A percentile compares a stretch with the other conserved stretches of the same genome.
These are phyloP conservation scores for Blastosporella zonata DNA, from an alignment of 1,284 basidiomycete species.

Conservation along the genomic window DNA sequence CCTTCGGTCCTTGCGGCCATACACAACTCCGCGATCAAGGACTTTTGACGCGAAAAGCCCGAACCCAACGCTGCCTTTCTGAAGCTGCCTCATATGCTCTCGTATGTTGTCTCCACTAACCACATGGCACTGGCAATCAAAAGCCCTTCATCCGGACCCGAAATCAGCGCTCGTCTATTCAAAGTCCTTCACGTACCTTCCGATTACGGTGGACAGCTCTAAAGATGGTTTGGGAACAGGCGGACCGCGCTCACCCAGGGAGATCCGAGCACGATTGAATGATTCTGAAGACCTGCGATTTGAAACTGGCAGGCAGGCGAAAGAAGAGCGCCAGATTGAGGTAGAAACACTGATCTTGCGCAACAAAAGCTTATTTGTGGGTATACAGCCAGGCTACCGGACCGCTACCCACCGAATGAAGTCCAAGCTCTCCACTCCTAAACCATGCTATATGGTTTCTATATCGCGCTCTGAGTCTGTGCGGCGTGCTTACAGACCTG, in stretches of 20 bases:
- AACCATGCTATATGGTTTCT: no score
- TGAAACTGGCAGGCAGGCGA: neutral
- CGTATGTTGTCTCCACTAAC: neutral
- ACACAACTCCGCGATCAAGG: conserved; percentile 12
- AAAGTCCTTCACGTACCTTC: neutral
- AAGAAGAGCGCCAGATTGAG: conserved; percentile 1
- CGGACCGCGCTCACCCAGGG: neutral
- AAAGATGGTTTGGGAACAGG: neutral
- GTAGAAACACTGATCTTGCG: neutral
- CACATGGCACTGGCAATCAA: conserved; percentile 6
- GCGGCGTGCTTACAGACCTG: neutral
- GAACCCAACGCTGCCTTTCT: neutral
- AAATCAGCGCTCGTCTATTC: conserved; percentile 11
- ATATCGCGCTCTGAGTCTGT: neutral
- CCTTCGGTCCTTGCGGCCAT: conserved; percentile 9
- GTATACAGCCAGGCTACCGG: conserved; percentile 1
- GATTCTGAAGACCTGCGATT: neutral
- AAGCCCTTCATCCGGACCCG: conserved; percentile 12
- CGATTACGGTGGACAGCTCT: conserved; percentile 3
- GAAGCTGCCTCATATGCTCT: neutral
- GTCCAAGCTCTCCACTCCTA: neutral
- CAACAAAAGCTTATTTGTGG: conserved; percentile 8
- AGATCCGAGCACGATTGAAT: neutral
- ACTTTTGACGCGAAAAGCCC: neutral
- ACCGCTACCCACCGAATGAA: neutral